Percentiles rank a stretch among this genome's conserved stretches.
These are phyloP conservation scores for Kockovaella imperatae DNA, from an alignment of 768 basidiomycete genomes.

Conservation along the genomic window DNA sequence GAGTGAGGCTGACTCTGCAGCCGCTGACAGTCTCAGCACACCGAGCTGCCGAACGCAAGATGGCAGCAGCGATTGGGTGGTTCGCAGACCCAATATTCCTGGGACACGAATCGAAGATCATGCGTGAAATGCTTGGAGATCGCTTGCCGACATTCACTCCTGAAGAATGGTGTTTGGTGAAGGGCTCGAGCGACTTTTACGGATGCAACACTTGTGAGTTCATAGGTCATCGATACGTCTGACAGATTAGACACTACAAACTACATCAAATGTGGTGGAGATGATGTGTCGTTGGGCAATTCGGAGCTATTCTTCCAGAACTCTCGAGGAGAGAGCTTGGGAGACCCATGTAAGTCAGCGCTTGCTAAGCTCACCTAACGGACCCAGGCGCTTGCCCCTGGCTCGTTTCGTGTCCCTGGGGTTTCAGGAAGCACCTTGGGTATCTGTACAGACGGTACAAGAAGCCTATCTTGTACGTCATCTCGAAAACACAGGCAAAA, in stretches of 20 bases:
- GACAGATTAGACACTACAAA: constrained; percentile 33
- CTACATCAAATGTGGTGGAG: constrained; percentile 24
- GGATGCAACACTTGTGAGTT: constrained; percentile 23
- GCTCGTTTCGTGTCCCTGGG: constrained; percentile 35
- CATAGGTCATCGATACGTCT: background rate
- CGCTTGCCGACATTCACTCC: constrained; percentile 35
- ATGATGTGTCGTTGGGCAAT: constrained; percentile 24
- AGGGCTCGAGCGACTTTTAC: constrained; percentile 41
- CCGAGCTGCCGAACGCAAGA: constrained; percentile 61
- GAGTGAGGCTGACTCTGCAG: constrained; percentile 49
- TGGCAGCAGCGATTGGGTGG: constrained; percentile 62
- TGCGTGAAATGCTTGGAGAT: constrained; percentile 33
- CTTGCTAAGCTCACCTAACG: background rate
- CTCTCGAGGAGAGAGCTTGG: too few species aligned
- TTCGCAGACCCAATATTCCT: constrained; percentile 62
- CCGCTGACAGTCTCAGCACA: background rate
- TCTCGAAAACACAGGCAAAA: background rate
- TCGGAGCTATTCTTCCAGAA: too few species aligned
- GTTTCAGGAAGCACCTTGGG: constrained; percentile 31
- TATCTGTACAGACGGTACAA: constrained; percentile 35
- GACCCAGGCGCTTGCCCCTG: constrained; percentile 12
- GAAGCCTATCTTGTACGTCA: constrained; percentile 21
- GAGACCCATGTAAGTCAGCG: background rate
- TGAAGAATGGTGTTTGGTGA: constrained; percentile 34
- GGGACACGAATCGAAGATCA: constrained; percentile 56